Evolutionary conservation across 2,329 filamentous ascomycete genomes (phyloP), one percentile per base, ranked within the genome.

Genomic region (Scytalidium lignicola): DNA sequence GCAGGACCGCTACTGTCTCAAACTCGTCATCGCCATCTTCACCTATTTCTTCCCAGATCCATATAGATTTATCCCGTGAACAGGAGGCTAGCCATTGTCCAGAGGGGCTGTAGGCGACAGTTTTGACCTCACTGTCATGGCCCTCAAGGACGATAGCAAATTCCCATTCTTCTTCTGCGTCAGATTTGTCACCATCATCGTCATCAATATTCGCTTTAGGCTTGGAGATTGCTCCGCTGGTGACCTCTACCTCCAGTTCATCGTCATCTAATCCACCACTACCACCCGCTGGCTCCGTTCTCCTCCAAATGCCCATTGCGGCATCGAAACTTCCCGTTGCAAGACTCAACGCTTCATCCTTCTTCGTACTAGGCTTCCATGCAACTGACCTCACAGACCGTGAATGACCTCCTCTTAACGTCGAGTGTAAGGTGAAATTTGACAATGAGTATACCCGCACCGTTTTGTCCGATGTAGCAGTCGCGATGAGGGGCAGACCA

Each of bases 21-120:
- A 91, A 97, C 65, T 97, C 93, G 66, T 96, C 92, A 48, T 95
- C 91, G 15, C 85, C 87, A 57, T 88, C 85, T 8, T 71, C 70
- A 37, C 80, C 80, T 47, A 96, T 80, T 66, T 97, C 93, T 69
- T 99, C 93, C 93, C 93, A 99, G 60, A 99, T 89, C 93, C 93
- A 99, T 17, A 97, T 89, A 15, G 82, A 87, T 72, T 97, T 97
- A 67, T 99, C 93, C 44, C 93, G 80, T 47, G 83, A 88, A 68
- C 91, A 96, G 0, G 91, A 96, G 5, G 93, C 93, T 3, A 99
- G 78, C 60, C 90, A 84, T 53, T 86, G 81, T 1, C 88, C 88
- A 0, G 80, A 81, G 0, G 88, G 83, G 17, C 79, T 83, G 71
- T 90, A 95, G 2, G 80, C 76, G 54, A 92, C 82, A 23, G 79